A percentile compares a stretch with the other conserved stretches of the same genome.
phyloP scores from a whole-genome alignment of 1,139 yeast species.

The Kurtzmaniella quercitrusa region DNA sequence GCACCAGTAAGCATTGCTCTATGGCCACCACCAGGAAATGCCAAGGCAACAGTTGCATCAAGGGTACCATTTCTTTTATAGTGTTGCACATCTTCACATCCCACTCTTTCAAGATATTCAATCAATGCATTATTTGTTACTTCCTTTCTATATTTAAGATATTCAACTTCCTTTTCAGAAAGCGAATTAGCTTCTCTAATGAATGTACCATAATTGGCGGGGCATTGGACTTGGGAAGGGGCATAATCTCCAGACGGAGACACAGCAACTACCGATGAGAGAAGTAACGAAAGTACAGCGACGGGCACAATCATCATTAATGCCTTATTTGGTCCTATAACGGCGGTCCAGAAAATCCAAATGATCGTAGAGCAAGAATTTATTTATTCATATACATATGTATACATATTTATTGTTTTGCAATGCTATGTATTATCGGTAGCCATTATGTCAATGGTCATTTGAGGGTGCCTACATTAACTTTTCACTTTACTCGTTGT shows the following conservation, averaged over 20 bases:
- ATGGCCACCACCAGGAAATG: conserved; percentile 91
- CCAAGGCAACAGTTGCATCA: conserved; percentile 58
- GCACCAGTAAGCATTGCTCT: conserved; percentile 92
- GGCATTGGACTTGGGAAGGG: conserved; percentile 60
- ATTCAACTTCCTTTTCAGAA: conserved; percentile 32
- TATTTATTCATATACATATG: too few species aligned
- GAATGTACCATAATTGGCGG: conserved; percentile 23
- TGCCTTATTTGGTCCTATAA: too few species aligned
- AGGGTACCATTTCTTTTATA: conserved; percentile 35
- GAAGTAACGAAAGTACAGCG: background rate
- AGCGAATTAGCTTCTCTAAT: conserved; percentile 35
- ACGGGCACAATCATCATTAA: background rate
- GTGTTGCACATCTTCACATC: conserved; percentile 46
- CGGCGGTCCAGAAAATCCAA: too few species aligned
- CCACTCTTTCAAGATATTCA: conserved; percentile 53
- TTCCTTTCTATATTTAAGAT: conserved; percentile 47
- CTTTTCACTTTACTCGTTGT: background rate
- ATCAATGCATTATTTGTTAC: conserved; percentile 50
- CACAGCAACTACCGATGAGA: conserved; percentile 27
- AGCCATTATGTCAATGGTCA: background rate
- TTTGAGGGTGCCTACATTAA: background rate
- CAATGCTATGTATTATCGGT: background rate
- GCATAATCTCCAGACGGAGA: conserved; percentile 63
- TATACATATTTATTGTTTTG: too few species aligned
- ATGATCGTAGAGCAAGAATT: too few species aligned